Conservation (phyloP, 192 early-diverging fungal genomes). For the Rhizophagus sp. region DNA sequence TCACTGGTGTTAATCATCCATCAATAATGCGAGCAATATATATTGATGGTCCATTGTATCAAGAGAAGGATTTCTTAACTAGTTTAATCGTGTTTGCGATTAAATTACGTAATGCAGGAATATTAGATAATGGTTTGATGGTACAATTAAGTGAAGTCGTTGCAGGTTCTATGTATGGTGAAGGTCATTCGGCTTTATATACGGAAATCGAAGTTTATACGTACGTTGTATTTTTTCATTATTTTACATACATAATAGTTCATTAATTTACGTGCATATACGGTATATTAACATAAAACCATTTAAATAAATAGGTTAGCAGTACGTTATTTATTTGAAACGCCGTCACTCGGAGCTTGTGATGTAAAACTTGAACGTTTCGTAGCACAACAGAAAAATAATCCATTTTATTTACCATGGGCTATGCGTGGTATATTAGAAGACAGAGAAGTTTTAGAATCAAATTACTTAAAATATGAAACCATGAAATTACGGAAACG, state of each 20-base stretch:
- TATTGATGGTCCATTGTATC: slow-evolving; percentile 82
- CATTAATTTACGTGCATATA: too few relatives aligned
- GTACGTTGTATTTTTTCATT: slow-evolving; percentile 27
- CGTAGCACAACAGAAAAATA: slow-evolving; percentile 66
- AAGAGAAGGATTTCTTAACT: slow-evolving; percentile 81
- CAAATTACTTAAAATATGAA: slow-evolving; percentile 59
- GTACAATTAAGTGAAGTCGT: slow-evolving; percentile 85
- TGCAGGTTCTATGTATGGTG: slow-evolving; percentile 84
- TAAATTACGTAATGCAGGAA: slow-evolving; percentile 81
- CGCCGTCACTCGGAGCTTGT: slow-evolving; percentile 29
- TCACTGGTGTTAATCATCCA: slow-evolving; percentile 69
- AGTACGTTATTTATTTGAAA: slow-evolving; percentile 41
- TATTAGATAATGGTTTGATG: slow-evolving; percentile 85
- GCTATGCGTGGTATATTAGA: slow-evolving; percentile 85
- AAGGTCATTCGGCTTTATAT: slow-evolving; percentile 93
- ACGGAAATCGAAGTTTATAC: slow-evolving; percentile 86
- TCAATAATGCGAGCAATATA: slow-evolving; percentile 90
- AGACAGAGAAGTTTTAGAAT: slow-evolving; percentile 61
- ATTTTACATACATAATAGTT: too few relatives aligned
- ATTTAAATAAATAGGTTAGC: slow-evolving; percentile 30
- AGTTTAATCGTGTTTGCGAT: slow-evolving; percentile 86
- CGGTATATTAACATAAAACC: not conserved
- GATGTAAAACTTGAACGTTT: slow-evolving; percentile 56
- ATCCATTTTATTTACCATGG: slow-evolving; percentile 94
- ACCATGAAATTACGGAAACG: slow-evolving; percentile 63